phyloP scores from a whole-genome alignment of 768 basidiomycete species.

The Serendipita vermifera region DNA sequence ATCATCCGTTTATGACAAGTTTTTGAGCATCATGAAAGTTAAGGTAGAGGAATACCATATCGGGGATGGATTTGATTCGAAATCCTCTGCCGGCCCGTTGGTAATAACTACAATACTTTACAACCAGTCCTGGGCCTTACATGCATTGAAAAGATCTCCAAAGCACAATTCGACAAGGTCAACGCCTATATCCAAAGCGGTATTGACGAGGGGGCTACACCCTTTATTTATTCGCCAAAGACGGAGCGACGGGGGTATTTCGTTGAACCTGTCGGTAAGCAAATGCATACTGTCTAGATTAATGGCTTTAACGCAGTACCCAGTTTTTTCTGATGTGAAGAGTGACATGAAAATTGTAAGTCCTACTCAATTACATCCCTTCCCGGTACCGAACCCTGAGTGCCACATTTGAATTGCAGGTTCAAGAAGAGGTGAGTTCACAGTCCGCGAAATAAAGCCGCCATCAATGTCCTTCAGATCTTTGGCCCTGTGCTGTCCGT shows the following conservation, averaged over 20 bases:
- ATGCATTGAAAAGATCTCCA: conserved; percentile 10
- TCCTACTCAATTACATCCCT: too few species aligned
- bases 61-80: conserved; percentile 54
- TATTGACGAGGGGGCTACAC: conserved; percentile 53
- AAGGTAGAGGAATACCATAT: conserved; percentile 44
- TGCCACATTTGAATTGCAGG: background rate
- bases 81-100: conserved; percentile 54
- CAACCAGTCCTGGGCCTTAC: background rate
- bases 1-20: conserved; percentile 63
- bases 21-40: conserved; percentile 45
- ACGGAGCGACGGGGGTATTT: conserved; percentile 53
- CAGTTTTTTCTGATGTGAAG: conserved; percentile 55
- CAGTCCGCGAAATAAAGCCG: background rate
- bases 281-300: background rate
- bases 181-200: conserved; percentile 57
- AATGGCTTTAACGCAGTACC: conserved; percentile 33
- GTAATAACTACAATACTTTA: background rate
- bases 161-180: conserved; percentile 48
- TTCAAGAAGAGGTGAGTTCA: conserved; percentile 7
- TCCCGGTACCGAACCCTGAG: background rate
- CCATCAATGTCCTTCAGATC: background rate
- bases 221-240: conserved; percentile 49
- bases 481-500: conserved; percentile 23
- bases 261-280: conserved; percentile 26
- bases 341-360: conserved; percentile 61